Evolutionary conservation across 148 eudicot genomes (phyloP).

Genomic region (Rhododendron simsii): DNA sequence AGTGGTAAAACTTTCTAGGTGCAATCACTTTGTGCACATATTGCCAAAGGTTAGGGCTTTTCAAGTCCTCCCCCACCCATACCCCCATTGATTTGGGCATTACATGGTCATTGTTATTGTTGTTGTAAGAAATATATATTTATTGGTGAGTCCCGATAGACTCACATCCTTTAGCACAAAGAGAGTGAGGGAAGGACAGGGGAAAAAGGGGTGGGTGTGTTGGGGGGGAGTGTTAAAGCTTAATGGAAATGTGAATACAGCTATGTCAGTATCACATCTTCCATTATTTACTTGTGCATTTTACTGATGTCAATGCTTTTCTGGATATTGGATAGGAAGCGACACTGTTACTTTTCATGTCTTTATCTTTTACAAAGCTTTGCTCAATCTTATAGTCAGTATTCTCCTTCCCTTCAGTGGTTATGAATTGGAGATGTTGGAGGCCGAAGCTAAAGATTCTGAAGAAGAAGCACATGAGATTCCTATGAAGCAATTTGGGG

Average conservation of each 20-base stretch:
- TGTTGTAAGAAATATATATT: neutral
- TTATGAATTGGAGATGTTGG: constrained; percentile 73
- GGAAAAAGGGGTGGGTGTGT: neutral
- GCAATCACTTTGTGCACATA: neutral
- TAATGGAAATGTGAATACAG: neutral
- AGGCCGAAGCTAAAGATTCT: constrained; percentile 82
- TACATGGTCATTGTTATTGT: neutral
- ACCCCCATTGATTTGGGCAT: neutral
- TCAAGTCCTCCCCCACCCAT: neutral
- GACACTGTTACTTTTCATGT: neutral
- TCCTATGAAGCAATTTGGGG: constrained; percentile 13
- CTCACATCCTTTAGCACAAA: neutral
- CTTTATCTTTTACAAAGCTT: neutral
- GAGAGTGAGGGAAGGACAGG: neutral
- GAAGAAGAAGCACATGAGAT: constrained; percentile 47
- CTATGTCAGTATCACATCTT: neutral
- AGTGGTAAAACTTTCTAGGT: neutral
- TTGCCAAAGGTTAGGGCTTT: neutral
- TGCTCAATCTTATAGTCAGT: neutral
- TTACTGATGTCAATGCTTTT: neutral
- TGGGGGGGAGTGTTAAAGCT: neutral
- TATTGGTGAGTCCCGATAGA: neutral
- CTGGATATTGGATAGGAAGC: neutral
- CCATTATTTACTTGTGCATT: neutral
- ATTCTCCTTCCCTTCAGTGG: constrained; percentile 38